These are phyloP conservation scores for Diaporthe longicolla DNA, from an alignment of 2,329 filamentous ascomycete genomes.

Conservation along the genomic window DNA sequence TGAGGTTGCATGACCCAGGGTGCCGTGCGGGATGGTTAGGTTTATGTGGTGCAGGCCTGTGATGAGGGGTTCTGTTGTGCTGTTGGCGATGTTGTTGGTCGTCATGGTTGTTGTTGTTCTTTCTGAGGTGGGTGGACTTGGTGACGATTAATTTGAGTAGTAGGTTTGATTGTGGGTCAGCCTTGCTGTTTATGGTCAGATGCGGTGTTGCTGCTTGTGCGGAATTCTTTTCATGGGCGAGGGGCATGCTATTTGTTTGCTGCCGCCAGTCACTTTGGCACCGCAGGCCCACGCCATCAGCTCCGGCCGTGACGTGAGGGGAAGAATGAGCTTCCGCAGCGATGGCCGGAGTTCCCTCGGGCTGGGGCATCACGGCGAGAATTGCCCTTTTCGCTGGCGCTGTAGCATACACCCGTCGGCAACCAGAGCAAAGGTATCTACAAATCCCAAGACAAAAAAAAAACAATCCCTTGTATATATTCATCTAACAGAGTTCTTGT, in stretches of 20 bases:
- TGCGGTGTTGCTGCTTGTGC: too few species aligned
- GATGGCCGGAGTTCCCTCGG: conserved; percentile 8
- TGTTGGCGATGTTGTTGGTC: background rate
- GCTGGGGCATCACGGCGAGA: background rate
- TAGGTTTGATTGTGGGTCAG: background rate
- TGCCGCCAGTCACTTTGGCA: background rate
- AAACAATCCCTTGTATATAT: too few species aligned
- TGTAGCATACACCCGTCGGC: background rate
- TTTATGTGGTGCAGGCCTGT: conserved; percentile 69
- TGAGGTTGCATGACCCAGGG: conserved; percentile 63
- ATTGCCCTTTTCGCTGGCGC: conserved; percentile 6
- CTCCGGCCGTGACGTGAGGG: background rate
- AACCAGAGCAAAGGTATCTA: too few species aligned
- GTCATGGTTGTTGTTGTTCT: background rate
- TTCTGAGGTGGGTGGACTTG: too few species aligned
- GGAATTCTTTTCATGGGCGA: too few species aligned
- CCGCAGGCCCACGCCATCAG: background rate
- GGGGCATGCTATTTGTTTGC: background rate
- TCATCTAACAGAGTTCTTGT: too few species aligned
- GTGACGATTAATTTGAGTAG: too few species aligned
- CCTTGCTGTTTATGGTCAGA: background rate
- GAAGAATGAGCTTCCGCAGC: background rate
- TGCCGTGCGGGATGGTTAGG: conserved; percentile 67
- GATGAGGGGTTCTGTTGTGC: conserved; percentile 57
- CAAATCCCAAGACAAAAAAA: too few species aligned